Conservation (phyloP, 192 early-diverging fungal genomes). For the Backusella australiensis region DNA sequence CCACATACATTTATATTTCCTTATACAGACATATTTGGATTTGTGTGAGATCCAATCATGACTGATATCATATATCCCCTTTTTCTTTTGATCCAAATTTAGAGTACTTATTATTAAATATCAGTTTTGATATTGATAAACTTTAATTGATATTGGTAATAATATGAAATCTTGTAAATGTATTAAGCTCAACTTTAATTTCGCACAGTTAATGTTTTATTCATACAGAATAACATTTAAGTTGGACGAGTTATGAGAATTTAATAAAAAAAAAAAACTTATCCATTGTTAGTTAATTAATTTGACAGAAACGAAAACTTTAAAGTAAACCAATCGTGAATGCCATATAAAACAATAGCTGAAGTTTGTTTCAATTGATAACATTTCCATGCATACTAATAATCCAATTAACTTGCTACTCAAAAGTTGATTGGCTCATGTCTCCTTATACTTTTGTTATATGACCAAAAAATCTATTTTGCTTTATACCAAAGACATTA, state of each 20-base stretch:
- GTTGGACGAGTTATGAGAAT: background rate
- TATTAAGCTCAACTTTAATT: too few relatives aligned
- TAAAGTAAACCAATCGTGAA: background rate
- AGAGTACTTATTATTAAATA: slow-evolving; percentile 1
- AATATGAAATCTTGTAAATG: background rate
- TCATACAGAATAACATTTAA: background rate
- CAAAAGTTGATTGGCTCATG: background rate
- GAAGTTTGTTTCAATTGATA: background rate
- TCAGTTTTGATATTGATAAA: background rate
- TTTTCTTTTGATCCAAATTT: background rate
- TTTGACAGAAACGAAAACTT: background rate
- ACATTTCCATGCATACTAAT: background rate
- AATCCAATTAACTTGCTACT: background rate
- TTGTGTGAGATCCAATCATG: background rate
- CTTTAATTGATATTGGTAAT: background rate
- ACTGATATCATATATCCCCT: background rate
- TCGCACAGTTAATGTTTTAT: background rate
- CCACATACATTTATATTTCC: background rate
- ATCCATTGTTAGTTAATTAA: background rate
- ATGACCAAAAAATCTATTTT: background rate
- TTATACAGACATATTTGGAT: background rate
- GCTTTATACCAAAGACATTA: background rate
- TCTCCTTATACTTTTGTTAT: background rate
- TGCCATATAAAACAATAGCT: background rate
- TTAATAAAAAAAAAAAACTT: background rate